Evolutionary conservation across 2,329 filamentous ascomycete genomes (phyloP).

Genomic region (Fusarium decemcellulare): DNA sequence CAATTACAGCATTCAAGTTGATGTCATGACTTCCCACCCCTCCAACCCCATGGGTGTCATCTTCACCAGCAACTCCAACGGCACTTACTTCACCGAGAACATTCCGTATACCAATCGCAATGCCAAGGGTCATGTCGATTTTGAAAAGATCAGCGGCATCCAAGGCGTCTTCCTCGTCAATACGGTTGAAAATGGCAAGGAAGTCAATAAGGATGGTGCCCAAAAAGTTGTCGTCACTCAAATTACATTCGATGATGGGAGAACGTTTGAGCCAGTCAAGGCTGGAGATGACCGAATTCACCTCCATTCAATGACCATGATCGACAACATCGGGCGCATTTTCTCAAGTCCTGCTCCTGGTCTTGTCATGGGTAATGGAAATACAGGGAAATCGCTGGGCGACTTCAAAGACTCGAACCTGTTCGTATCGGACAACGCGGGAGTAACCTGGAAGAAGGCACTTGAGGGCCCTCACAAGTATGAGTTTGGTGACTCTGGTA

Average conservation of each 20-base stretch:
- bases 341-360: conserved; percentile 96
- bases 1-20: conserved; percentile 97
- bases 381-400: conserved; percentile 82
- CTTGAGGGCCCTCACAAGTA: conserved; percentile 91
- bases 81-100: conserved; percentile 94
- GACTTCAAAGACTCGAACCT: conserved; percentile 82
- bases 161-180: conserved; percentile 96
- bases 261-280: conserved; percentile 84
- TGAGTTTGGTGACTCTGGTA: conserved; percentile 95
- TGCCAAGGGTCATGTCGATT: conserved; percentile 83
- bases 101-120: conserved; percentile 94
- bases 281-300: conserved; percentile 80
- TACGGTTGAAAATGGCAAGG: conserved; percentile 86
- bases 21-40: conserved; percentile 81
- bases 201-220: conserved; percentile 70
- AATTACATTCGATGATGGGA: conserved; percentile 96
- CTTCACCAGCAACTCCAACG: conserved; percentile 97
- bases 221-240: conserved; percentile 80
- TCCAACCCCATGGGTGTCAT: conserved; percentile 85
- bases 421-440: conserved; percentile 92
- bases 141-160: conserved; percentile 92
- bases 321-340: conserved; percentile 85
- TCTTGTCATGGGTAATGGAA: conserved; percentile 93
- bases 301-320: conserved; percentile 91
- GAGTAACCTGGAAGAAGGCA: conserved; percentile 83